Conservation (phyloP, 2,329 filamentous ascomycete species). For the Fusarium bactridioides region DNA sequence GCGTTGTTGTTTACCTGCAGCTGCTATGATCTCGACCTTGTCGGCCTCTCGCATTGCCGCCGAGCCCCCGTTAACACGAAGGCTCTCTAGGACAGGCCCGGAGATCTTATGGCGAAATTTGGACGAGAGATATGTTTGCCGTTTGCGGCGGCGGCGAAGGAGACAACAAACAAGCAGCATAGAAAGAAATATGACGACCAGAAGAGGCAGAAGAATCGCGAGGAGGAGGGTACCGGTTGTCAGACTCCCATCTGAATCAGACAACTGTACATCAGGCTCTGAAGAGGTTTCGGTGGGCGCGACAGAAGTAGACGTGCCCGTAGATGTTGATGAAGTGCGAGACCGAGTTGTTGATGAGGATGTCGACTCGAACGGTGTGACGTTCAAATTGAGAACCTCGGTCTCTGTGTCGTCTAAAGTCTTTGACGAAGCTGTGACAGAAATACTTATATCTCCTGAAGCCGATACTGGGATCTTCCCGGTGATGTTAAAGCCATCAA, state of each 20-base stretch:
- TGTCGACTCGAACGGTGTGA: conserved; percentile 43
- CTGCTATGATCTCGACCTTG: conserved; percentile 13
- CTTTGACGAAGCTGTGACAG: conserved; percentile 47
- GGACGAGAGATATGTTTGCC: conserved; percentile 41
- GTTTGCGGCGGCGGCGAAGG: conserved; percentile 43
- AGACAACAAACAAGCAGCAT: conserved; percentile 47
- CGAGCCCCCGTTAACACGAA: conserved; percentile 41
- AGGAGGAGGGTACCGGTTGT: conserved; percentile 50
- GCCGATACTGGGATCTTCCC: conserved; percentile 52
- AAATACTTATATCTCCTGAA: conserved; percentile 43
- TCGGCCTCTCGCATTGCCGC: conserved; percentile 36
- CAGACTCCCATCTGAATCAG: conserved; percentile 34
- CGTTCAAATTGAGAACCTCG: conserved; percentile 47
- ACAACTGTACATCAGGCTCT: conserved; percentile 12
- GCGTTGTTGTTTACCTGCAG: conserved; percentile 8
- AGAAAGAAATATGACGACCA: conserved; percentile 46
- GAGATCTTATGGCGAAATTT: conserved; percentile 47
- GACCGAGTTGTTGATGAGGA: conserved; percentile 24
- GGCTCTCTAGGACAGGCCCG: conserved; percentile 41
- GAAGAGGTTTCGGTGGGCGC: conserved; percentile 32
- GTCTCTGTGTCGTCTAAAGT: conserved; percentile 47
- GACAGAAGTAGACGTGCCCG: conserved; percentile 35
- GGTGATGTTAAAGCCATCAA: conserved; percentile 49
- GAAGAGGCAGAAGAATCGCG: conserved; percentile 55
- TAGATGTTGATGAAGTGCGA: conserved; percentile 19